phyloP scores from a whole-genome alignment of 805 yeast genomes.

The Nakazawaea laoshanensis region DNA sequence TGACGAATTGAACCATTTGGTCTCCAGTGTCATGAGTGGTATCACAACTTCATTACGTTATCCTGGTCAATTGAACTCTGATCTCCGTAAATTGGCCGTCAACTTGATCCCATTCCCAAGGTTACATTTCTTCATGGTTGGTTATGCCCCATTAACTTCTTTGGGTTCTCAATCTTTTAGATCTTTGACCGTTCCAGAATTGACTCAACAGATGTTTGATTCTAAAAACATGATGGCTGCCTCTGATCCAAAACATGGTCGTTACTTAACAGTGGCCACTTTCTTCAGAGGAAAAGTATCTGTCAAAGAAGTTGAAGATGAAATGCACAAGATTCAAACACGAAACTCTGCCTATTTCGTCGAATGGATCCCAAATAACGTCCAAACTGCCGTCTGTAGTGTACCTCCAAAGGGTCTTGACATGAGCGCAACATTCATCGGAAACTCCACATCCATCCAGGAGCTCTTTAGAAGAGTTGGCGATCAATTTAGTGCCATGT shows the following conservation, averaged over 20 bases:
- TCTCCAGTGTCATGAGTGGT: constrained; percentile 91
- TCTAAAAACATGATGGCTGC: constrained; percentile 95
- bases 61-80: constrained; percentile 93
- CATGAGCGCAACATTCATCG: constrained; percentile 89
- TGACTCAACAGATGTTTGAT: constrained; percentile 90
- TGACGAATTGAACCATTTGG: constrained; percentile 71
- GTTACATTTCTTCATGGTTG: constrained; percentile 91
- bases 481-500: constrained; percentile 87
- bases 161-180: constrained; percentile 76
- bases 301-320: constrained; percentile 90
- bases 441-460: constrained; percentile 89
- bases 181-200: constrained; percentile 80
- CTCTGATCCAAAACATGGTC: constrained; percentile 82
- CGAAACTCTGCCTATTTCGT: constrained; percentile 80
- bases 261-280: constrained; percentile 88
- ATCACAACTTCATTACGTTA: constrained; percentile 89
- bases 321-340: constrained; percentile 77
- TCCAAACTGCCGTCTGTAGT: constrained; percentile 88
- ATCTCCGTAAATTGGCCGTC: constrained; percentile 87
- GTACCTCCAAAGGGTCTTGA: constrained; percentile 82
- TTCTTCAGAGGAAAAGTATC: constrained; percentile 92
- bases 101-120: constrained; percentile 94
- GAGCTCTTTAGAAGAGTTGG: constrained; percentile 86
- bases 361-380: constrained; percentile 95
- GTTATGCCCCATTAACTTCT: constrained; percentile 87